Conservation (phyloP, 495 filamentous ascomycete species). For the Talaromyces nanjingensis region DNA sequence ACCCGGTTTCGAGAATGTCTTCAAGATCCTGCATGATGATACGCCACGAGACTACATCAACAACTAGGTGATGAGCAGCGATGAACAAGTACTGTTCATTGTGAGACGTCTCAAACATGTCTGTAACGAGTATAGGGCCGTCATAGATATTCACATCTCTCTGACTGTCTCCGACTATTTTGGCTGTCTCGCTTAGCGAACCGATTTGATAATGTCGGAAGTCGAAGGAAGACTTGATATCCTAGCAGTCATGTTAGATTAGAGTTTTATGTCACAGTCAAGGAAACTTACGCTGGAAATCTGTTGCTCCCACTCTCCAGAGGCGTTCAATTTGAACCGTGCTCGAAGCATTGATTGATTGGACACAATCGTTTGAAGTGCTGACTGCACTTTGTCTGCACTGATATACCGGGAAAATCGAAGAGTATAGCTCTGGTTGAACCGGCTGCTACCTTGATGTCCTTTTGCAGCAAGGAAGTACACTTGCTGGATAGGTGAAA, state of each 20-base stretch:
- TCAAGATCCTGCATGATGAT: slow-evolving; percentile 61
- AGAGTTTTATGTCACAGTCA: not conserved
- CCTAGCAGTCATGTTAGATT: slow-evolving; percentile 21
- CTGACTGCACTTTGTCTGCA: slow-evolving; percentile 42
- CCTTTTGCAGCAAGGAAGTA: slow-evolving; percentile 40
- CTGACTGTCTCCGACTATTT: slow-evolving; percentile 32
- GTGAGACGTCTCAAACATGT: slow-evolving; percentile 47
- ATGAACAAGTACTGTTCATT: slow-evolving; percentile 54
- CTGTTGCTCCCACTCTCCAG: slow-evolving; percentile 37
- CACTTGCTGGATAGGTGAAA: slow-evolving; percentile 39
- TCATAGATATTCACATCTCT: slow-evolving; percentile 30
- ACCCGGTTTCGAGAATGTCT: slow-evolving; percentile 44
- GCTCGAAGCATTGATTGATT: slow-evolving; percentile 66
- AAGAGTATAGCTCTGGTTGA: slow-evolving; percentile 66
- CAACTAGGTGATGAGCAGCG: slow-evolving; percentile 58
- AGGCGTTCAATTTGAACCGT: slow-evolving; percentile 40
- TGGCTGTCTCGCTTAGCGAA: slow-evolving; percentile 23
- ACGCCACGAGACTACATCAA: slow-evolving; percentile 68
- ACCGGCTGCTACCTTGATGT: slow-evolving; percentile 45
- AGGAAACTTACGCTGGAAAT: slow-evolving; percentile 24
- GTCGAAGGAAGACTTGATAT: slow-evolving; percentile 34
- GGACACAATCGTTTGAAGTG: slow-evolving; percentile 49
- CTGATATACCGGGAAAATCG: slow-evolving; percentile 44
- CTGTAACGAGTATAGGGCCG: slow-evolving; percentile 38
- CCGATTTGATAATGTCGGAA: slow-evolving; percentile 28